Percentiles rank a stretch among this genome's conserved stretches.
These are phyloP conservation scores for Tricholoma terreum DNA, from an alignment of 768 basidiomycete genomes.

Conservation along the genomic window DNA sequence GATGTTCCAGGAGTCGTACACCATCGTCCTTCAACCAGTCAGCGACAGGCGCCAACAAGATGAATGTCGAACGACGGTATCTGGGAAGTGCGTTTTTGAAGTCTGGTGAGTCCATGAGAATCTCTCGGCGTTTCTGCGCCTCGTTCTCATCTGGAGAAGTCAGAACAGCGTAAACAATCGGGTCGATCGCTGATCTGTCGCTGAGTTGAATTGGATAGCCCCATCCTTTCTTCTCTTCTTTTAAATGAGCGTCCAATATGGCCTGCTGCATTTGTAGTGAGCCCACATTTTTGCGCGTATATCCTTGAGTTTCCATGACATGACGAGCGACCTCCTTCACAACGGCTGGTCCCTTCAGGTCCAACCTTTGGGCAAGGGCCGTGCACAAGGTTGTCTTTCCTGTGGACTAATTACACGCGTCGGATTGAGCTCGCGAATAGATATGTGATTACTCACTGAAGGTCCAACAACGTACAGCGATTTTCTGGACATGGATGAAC, in stretches of 20 bases:
- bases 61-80: constrained; percentile 47
- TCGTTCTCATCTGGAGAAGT: constrained; percentile 37
- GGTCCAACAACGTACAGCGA: constrained; percentile 50
- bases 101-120: constrained; percentile 32
- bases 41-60: constrained; percentile 51
- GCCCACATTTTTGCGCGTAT: constrained; percentile 47
- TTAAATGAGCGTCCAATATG: constrained; percentile 57
- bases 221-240: constrained; percentile 35
- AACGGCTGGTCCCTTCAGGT: constrained; percentile 35
- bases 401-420: constrained; percentile 40
- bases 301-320: constrained; percentile 53
- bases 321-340: constrained; percentile 61
- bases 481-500: constrained; percentile 11
- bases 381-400: constrained; percentile 71
- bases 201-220: constrained; percentile 40
- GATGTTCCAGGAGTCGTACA: constrained; percentile 52
- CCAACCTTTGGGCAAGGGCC: constrained; percentile 43
- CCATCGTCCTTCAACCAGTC: constrained; percentile 68
- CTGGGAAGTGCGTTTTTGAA: constrained; percentile 41
- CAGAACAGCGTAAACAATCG: constrained; percentile 58
- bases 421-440: not conserved
- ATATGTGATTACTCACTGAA: constrained; percentile 32
- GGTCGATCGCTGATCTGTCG: constrained; percentile 65
- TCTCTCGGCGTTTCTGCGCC: constrained; percentile 29
- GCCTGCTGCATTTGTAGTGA: constrained; percentile 59